Base-by-base conservation (phyloP, 1,139 yeast species). In the Protomyces macrosporus region DNA sequence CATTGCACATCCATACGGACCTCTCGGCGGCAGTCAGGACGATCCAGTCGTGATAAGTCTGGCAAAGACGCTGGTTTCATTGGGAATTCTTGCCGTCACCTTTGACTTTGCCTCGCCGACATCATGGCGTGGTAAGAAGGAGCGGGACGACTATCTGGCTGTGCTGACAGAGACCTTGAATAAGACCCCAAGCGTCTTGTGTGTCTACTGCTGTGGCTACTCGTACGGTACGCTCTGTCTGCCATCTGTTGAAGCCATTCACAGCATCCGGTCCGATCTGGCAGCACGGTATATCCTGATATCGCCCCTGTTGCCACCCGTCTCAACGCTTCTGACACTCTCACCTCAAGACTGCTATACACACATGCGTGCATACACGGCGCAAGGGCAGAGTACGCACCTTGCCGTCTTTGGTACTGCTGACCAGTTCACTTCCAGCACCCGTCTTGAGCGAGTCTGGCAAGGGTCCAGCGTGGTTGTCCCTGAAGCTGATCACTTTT, bases 171-270 rank as follows among this genome's bases (percentile, higher is more conserved):
- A 40, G 23, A 52, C 53, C 14, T 12, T 58, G 3, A 33, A 9
- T 14, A 12, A 52, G 36, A 23, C 37, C 6, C 9, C 14, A 12
- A 4, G 40, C 6, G 42, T 23, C 12, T 7, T 12, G 6, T 10
- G n/a, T 5, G 23, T 58, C 39, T 51, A 36, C 12, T 52, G 55
- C 48, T 58, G 62, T 30, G 62, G 62, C 16, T 58, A 58, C 36
- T 58, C 62, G 3, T 58, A 58, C 39, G 62, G 62, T n/a, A 40
- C 36, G n/a, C 62, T 58, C n/a, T 58, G 62, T 35, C 45, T 58
- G 34, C 62, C 62, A 4, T 30, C 45, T 12, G 45, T 23, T 14
- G 53, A 0, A 9, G 23, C 23, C 23, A 23, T 23, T 23, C 23
- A 23, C 23, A 23, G 23, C 23, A 23, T 23, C 23, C 23, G 23